Evolutionary conservation across 1,284 basidiomycete species (phyloP), one percentile per base, ranked within the genome.

Genomic region (Phellinidium pouzarii): DNA sequence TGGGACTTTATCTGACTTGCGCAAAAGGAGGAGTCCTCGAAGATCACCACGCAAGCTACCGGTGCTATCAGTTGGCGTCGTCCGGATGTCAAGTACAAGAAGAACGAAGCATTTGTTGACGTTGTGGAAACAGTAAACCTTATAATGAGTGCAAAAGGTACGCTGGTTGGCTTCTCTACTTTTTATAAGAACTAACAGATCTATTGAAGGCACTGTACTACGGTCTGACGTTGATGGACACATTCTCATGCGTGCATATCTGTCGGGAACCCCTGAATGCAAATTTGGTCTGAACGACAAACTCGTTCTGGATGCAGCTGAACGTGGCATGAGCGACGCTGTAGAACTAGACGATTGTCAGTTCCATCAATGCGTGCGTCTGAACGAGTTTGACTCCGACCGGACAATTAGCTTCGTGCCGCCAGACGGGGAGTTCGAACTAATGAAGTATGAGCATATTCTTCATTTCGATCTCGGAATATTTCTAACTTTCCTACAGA

Each of bases 211-310:
- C 14, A 91, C 84, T 29, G 82, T 92, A 22, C 75, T 99, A 11
- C 82, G 96, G n/a, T 93, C 96, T 1, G 96, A 99, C 62, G 94
- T 99, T 4, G 94, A 99, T 64, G 96, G 95, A 0, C 93, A 96
- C 61, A 96, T 99, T 59, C 78, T 95, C 61, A 98, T 99, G 95
- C 82, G 96, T 9, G 96, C 96, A 7, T 98, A 98, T 67, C 75
- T 99, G 20, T 86, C 91, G 22, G 96, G 96, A 14, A 93, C 92
- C 48, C 93, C 95, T 0, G 94, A 97, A 63, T 98, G 94, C 78
- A 95, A 96, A 68, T 98, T 99, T 61, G 96, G 96, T 2, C 73
- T 99, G 58, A 99, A 99, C 63, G 94, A 98, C 73, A 98, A 98
- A 69, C 79, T 99, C 26, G 93, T 98, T 19, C 87, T 98, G 52